phyloP scores from a whole-genome alignment of 371 early-diverging fungal genomes.

The Syncephalastrum contaminatum region DNA sequence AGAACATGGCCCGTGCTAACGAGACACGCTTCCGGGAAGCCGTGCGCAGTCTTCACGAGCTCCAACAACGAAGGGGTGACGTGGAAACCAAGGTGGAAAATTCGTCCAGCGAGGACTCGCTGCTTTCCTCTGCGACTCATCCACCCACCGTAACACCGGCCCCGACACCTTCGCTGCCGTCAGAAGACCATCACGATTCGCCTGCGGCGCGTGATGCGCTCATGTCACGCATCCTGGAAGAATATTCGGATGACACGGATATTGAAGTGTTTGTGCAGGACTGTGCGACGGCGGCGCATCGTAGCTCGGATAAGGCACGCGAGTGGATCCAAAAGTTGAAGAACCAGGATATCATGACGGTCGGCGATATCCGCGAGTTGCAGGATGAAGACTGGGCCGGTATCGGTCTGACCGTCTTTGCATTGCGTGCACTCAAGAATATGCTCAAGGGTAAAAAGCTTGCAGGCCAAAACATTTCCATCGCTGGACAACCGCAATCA shows the following conservation, averaged over 20 bases:
- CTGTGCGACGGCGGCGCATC: conserved; percentile 65
- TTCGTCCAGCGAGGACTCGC: background rate
- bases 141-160: conserved; percentile 2
- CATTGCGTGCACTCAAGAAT: conserved; percentile 81
- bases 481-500: conserved; percentile 1
- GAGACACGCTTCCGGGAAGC: conserved; percentile 44
- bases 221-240: conserved; percentile 46
- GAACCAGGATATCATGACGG: conserved; percentile 80
- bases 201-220: conserved; percentile 35
- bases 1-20: conserved; percentile 25
- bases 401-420: conserved; percentile 85
- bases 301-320: conserved; percentile 68
- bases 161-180: conserved; percentile 3
- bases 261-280: conserved; percentile 76
- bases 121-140: background rate
- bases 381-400: conserved; percentile 81
- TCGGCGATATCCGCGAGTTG: conserved; percentile 76
- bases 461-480: conserved; percentile 18
- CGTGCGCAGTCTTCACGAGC: conserved; percentile 26
- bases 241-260: conserved; percentile 60
- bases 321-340: conserved; percentile 75
- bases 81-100: conserved; percentile 5
- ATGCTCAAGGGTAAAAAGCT: conserved; percentile 60
- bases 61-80: conserved; percentile 10
- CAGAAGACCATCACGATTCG: conserved; percentile 1